phyloP scores from a whole-genome alignment of 202 grass and related monocot species.

The Carex arenaria region DNA sequence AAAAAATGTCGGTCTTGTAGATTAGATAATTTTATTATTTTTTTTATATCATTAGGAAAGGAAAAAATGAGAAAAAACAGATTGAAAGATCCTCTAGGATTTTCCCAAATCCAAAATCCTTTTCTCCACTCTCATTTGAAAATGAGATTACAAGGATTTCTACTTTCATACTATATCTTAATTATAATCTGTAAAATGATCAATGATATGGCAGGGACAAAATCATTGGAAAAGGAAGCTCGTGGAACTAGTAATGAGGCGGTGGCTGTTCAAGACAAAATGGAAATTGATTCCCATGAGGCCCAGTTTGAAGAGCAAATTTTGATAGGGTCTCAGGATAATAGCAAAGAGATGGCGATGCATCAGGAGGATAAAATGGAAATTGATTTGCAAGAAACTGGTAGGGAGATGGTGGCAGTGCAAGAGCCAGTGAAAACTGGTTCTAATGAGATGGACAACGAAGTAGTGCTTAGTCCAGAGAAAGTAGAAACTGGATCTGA shows the following conservation, averaged over 20 bases:
- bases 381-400: conserved; percentile 11
- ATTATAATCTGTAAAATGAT: too few relatives aligned
- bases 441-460: background rate
- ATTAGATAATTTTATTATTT: too few relatives aligned
- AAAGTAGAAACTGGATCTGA: conserved; percentile 13
- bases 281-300: conserved; percentile 17
- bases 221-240: background rate
- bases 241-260: background rate
- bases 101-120: too few relatives aligned
- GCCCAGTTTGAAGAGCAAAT: background rate
- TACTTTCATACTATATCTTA: too few relatives aligned
- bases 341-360: background rate
- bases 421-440: background rate
- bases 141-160: too few relatives aligned
- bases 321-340: background rate
- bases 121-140: too few relatives aligned
- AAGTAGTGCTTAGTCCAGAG: background rate
- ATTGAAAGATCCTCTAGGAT: too few relatives aligned
- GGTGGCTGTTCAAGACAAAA: conserved; percentile 1
- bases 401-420: background rate
- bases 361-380: background rate
- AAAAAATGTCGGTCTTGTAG: too few relatives aligned
- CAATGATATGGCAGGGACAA: background rate
- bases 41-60: too few relatives aligned
- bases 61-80: too few relatives aligned